Evolutionary conservation across 2,329 filamentous ascomycete genomes (phyloP).

Genomic region (Fusarium anthophilum): DNA sequence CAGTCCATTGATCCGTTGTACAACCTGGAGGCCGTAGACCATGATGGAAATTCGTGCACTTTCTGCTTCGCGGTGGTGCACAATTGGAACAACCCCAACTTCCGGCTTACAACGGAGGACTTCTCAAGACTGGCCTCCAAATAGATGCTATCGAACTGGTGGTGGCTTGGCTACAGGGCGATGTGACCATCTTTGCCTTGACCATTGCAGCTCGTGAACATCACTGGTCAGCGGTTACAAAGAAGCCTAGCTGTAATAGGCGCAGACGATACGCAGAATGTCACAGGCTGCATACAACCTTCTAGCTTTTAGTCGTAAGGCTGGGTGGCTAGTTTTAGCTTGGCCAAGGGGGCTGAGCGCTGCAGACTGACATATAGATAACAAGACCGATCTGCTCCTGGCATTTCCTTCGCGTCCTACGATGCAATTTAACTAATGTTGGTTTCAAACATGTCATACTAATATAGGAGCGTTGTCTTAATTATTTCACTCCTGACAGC

Average conservation of each 20-base stretch:
- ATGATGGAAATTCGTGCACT: background rate
- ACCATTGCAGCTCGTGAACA: rapidly evolving
- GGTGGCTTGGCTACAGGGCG: background rate
- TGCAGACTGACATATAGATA: background rate
- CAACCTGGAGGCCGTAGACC: background rate
- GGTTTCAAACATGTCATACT: background rate
- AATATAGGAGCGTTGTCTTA: too few relatives aligned
- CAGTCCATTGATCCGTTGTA: background rate
- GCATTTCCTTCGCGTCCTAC: too few relatives aligned
- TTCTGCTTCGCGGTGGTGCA: too few relatives aligned
- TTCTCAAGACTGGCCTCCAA: background rate
- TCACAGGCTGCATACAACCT: background rate
- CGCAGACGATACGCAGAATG: background rate
- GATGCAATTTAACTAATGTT: rapidly evolving
- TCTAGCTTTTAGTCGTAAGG: rapidly evolving
- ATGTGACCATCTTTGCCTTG: background rate
- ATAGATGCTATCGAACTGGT: background rate
- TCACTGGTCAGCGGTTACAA: too few relatives aligned
- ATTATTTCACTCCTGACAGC: too few relatives aligned
- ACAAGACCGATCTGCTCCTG: too few relatives aligned
- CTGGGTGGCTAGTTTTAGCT: background rate
- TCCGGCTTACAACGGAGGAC: background rate
- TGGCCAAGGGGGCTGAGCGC: background rate
- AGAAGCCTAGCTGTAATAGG: too few relatives aligned
- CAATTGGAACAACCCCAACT: background rate